A percentile compares a stretch with the other conserved stretches of the same genome.
Conservation (phyloP, 768 basidiomycete species). For the Megacollybia marginata region DNA sequence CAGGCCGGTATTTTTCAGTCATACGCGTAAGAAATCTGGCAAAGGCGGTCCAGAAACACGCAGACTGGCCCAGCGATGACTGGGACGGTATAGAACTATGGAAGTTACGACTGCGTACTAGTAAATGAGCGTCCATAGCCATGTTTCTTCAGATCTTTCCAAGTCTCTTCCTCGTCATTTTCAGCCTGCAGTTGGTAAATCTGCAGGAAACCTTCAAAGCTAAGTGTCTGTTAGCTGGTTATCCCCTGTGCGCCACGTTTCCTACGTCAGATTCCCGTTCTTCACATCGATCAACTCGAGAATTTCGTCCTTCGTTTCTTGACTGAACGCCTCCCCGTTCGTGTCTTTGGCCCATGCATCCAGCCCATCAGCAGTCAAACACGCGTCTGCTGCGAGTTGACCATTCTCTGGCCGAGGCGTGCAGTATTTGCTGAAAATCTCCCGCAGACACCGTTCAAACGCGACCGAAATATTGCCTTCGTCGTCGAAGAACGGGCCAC, state of each 20-base stretch:
- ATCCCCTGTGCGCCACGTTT: neutral
- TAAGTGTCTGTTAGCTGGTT: constrained; percentile 16
- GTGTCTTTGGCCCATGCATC: constrained; percentile 76
- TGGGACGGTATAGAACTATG: constrained; percentile 84
- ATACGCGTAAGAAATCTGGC: constrained; percentile 54
- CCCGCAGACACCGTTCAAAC: constrained; percentile 64
- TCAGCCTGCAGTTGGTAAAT: constrained; percentile 83
- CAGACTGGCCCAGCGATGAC: constrained; percentile 57
- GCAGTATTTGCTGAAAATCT: constrained; percentile 79
- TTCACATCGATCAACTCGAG: constrained; percentile 70
- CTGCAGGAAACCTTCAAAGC: constrained; percentile 75
- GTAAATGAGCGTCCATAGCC: constrained; percentile 56
- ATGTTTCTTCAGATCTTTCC: constrained; percentile 74
- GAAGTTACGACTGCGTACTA: constrained; percentile 46
- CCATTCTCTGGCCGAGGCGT: constrained; percentile 28
- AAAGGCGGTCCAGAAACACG: constrained; percentile 53
- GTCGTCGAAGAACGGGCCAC: constrained; percentile 50
- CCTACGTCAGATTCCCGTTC: constrained; percentile 62
- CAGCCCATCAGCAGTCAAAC: constrained; percentile 49
- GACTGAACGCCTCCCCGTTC: constrained; percentile 73
- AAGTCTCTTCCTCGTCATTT: constrained; percentile 79
- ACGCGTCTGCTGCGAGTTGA: constrained; percentile 41
- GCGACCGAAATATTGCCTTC: constrained; percentile 46
- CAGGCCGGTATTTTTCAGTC: constrained; percentile 52
- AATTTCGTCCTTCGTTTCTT: constrained; percentile 74